Percentiles rank a stretch among this genome's conserved stretches.
phyloP scores from a whole-genome alignment of 2,329 filamentous ascomycete genomes.

The Paramyrothecium sp. region DNA sequence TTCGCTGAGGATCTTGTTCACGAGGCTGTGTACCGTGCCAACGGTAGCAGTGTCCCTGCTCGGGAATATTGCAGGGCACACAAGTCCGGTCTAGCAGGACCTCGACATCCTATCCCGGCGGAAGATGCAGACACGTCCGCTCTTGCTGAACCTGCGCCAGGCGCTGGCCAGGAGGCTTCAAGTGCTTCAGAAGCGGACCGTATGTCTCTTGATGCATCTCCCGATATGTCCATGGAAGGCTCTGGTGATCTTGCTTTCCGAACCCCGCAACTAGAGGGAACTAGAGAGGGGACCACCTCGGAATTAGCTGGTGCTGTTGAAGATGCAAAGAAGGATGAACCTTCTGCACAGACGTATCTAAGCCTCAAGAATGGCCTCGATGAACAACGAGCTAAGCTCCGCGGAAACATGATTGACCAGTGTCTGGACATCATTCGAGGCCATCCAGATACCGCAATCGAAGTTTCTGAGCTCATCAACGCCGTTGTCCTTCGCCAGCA shows the following conservation, averaged over 20 bases:
- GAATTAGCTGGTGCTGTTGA: neutral
- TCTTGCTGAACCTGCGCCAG: slow-evolving; percentile 20
- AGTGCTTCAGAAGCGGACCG: slow-evolving; percentile 29
- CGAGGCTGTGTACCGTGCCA: slow-evolving; percentile 82
- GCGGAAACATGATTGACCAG: slow-evolving; percentile 79
- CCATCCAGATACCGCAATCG: slow-evolving; percentile 85
- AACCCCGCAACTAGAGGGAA: slow-evolving; percentile 16
- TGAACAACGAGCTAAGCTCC: slow-evolving; percentile 68
- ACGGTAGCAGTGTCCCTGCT: slow-evolving; percentile 60
- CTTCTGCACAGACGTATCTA: slow-evolving; percentile 10
- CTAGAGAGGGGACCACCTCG: slow-evolving; percentile 14
- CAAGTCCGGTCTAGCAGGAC: slow-evolving; percentile 52
- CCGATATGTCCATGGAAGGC: slow-evolving; percentile 23
- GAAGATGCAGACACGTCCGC: slow-evolving; percentile 48
- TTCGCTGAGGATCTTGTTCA: slow-evolving; percentile 61
- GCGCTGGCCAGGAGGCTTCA: slow-evolving; percentile 18
- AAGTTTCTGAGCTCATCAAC: slow-evolving; percentile 82
- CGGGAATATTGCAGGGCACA: slow-evolving; percentile 75
- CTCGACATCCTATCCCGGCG: slow-evolving; percentile 65
- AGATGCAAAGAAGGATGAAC: slow-evolving; percentile 8
- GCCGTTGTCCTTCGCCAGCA: slow-evolving; percentile 64
- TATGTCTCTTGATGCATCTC: slow-evolving; percentile 35
- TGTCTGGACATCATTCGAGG: slow-evolving; percentile 87
- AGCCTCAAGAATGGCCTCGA: slow-evolving; percentile 74
- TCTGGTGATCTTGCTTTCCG: slow-evolving; percentile 25